These are phyloP conservation scores for Yamadazyma trypodendri DNA, from an alignment of 1,139 yeast genomes.

Conservation along the genomic window DNA sequence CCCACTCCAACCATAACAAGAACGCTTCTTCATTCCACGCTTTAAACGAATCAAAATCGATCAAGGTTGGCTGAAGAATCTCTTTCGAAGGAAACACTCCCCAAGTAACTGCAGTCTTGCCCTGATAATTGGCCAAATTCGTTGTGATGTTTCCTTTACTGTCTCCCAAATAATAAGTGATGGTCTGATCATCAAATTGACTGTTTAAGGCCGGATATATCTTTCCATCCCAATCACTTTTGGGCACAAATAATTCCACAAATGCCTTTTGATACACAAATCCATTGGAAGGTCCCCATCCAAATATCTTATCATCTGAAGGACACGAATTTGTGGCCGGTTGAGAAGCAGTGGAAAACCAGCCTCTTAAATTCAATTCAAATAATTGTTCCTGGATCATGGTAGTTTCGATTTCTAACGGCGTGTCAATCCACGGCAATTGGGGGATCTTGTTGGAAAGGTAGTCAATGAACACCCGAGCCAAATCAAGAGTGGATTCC, in stretches of 20 bases:
- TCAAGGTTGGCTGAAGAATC: slow-evolving; percentile 82
- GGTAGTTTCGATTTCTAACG: slow-evolving; percentile 85
- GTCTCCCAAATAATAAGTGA: slow-evolving; percentile 75
- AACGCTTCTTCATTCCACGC: slow-evolving; percentile 97
- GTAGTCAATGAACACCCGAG: slow-evolving; percentile 68
- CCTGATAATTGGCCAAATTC: slow-evolving; percentile 47
- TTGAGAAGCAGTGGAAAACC: slow-evolving; percentile 91
- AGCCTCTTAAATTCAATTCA: slow-evolving; percentile 69
- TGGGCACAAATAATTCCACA: slow-evolving; percentile 78
- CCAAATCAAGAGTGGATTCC: slow-evolving; percentile 57
- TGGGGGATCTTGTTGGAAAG: slow-evolving; percentile 72
- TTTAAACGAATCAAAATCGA: slow-evolving; percentile 81
- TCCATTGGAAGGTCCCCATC: slow-evolving; percentile 96
- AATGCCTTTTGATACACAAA: slow-evolving; percentile 91
- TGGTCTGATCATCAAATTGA: slow-evolving; percentile 38
- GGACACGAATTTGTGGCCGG: slow-evolving; percentile 83
- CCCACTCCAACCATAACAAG: slow-evolving; percentile 90
- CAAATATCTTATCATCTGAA: slow-evolving; percentile 83
- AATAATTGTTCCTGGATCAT: slow-evolving; percentile 88
- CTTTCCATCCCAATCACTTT: slow-evolving; percentile 67
- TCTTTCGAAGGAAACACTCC: slow-evolving; percentile 90
- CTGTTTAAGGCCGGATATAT: slow-evolving; percentile 53
- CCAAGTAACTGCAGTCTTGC: slow-evolving; percentile 86
- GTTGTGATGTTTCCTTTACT: slow-evolving; percentile 55
- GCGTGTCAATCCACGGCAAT: slow-evolving; percentile 90